Evolutionary conservation across 1,139 yeast species (phyloP).

Genomic region (Yamadazyma buinensis): DNA sequence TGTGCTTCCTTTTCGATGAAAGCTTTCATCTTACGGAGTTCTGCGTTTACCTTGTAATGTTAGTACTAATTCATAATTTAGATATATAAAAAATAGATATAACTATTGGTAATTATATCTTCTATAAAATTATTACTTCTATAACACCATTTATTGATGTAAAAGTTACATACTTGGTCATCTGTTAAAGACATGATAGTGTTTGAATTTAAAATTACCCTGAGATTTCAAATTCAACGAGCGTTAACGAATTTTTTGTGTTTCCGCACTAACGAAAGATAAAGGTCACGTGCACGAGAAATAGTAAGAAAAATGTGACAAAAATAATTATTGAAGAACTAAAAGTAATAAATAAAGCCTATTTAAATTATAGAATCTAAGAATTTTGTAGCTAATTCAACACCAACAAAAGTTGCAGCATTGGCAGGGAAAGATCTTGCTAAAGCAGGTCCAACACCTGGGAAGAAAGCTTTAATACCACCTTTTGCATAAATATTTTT

Average conservation of each 20-base stretch:
- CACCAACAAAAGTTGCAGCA: conserved; percentile 96
- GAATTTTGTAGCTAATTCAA: conserved; percentile 77
- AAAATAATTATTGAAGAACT: no score
- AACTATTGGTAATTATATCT: no score
- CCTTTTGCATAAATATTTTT: conserved; percentile 60
- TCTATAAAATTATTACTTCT: no score
- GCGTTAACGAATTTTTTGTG: no score
- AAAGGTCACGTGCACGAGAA: not conserved
- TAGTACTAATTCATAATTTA: no score
- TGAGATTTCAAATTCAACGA: not conserved
- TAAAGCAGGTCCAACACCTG: conserved; percentile 94
- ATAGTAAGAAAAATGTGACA: no score
- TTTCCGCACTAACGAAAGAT: not conserved
- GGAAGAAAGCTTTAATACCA: conserved; percentile 92
- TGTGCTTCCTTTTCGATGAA: conserved; percentile 99
- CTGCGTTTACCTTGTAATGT: conserved; percentile 73
- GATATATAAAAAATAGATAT: no score
- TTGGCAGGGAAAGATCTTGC: conserved; percentile 96
- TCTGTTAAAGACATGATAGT: conserved; percentile 42
- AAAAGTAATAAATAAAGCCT: not conserved
- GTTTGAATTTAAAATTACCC: not conserved
- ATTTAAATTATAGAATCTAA: conserved; percentile 39
- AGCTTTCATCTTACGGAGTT: conserved; percentile 96
- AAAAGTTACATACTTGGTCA: conserved; percentile 40
- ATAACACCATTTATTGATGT: no score